phyloP scores from a whole-genome alignment of 1,284 basidiomycete genomes.

The Heterobasidion occidentale region DNA sequence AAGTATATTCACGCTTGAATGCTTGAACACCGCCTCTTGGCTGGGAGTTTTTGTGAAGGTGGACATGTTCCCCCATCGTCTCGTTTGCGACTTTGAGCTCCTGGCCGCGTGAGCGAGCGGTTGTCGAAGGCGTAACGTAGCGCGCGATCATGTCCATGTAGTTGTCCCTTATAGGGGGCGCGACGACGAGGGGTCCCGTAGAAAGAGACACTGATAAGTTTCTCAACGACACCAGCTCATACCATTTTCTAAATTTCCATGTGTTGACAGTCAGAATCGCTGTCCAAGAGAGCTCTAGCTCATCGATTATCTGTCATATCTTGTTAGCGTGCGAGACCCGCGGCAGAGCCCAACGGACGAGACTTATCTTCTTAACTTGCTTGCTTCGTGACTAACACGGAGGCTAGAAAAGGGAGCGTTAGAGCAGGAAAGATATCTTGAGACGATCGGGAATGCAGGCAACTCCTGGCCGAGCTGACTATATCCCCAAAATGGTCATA shows the following conservation, averaged over 20 bases:
- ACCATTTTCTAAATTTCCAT: conserved; percentile 34
- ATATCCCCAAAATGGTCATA: too few species aligned
- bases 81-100: conserved; percentile 36
- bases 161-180: conserved; percentile 27
- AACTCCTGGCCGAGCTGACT: too few species aligned
- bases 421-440: too few species aligned
- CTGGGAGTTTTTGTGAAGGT: conserved; percentile 27
- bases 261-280: conserved; percentile 34
- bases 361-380: too few species aligned
- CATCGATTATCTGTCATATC: conserved; percentile 14
- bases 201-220: too few species aligned
- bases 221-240: conserved; percentile 10
- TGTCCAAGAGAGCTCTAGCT: conserved; percentile 30
- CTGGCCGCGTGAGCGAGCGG: conserved; percentile 24
- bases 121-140: conserved; percentile 32
- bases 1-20: too few species aligned
- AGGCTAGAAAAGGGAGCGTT: too few species aligned
- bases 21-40: too few species aligned
- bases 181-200: conserved; percentile 34
- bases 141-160: conserved; percentile 35
- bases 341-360: too few species aligned
- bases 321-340: too few species aligned
- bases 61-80: conserved; percentile 27
- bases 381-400: too few species aligned
- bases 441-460: too few species aligned